Conservation (phyloP, 108 stramenopile genomes). For the Fragilariopsis cylindrus region DNA sequence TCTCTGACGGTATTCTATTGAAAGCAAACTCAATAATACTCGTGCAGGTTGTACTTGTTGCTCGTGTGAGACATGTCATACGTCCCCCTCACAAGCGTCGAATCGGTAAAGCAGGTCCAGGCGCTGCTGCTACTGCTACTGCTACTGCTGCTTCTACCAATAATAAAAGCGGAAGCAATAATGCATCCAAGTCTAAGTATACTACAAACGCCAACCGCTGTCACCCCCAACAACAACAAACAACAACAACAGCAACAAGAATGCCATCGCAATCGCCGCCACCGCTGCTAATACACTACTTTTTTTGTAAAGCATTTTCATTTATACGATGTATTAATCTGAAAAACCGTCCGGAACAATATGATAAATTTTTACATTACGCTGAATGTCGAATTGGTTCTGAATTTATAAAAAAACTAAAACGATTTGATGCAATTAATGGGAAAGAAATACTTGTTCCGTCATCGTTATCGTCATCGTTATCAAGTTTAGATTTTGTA, state of each 20-base stretch:
- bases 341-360: constrained; percentile 26
- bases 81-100: constrained; percentile 22
- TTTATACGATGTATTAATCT: constrained; percentile 44
- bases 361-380: constrained; percentile 2
- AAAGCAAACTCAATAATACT: too few relatives aligned
- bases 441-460: background rate
- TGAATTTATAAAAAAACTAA: constrained; percentile 5
- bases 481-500: background rate
- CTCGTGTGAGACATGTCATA: constrained; percentile 18
- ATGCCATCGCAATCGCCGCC: background rate
- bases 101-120: background rate
- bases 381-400: background rate
- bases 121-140: background rate
- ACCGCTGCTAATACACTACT: background rate
- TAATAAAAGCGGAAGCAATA: background rate
- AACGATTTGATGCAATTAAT: constrained; percentile 39
- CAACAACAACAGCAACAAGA: background rate
- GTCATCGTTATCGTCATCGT: background rate
- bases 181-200: background rate
- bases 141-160: background rate
- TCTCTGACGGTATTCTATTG: too few relatives aligned
- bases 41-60: too few relatives aligned
- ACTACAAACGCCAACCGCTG: background rate
- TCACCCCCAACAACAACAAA: background rate
- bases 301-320: constrained; percentile 24